A percentile compares a stretch with the other conserved stretches of the same genome.
These are phyloP conservation scores for Uronychia binucleata DNA, from an alignment of 73 alveolate species.

Conservation along the genomic window DNA sequence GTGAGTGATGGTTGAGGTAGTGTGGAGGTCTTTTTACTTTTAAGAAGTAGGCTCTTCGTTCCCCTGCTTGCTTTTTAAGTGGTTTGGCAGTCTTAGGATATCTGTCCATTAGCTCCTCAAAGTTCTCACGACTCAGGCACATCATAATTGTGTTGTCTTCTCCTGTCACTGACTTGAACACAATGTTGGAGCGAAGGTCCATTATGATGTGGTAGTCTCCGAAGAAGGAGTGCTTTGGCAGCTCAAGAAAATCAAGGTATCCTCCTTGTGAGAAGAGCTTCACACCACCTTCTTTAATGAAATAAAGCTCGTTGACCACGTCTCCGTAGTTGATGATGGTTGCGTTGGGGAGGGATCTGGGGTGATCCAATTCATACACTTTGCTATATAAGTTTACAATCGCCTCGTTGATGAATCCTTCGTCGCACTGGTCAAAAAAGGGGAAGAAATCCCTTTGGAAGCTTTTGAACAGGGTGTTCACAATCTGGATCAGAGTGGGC, in stretches of 20 bases:
- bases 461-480: constrained; percentile 20
- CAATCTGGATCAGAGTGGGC: neutral
- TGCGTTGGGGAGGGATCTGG: constrained; percentile 12
- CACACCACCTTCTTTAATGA: constrained; percentile 48
- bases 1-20: too few species aligned
- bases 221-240: constrained; percentile 29
- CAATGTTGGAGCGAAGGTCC: constrained; percentile 39
- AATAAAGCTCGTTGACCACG: constrained; percentile 15
- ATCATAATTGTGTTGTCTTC: neutral
- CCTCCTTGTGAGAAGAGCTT: constrained; percentile 5
- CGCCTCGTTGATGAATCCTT: constrained; percentile 38
- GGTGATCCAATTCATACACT: constrained; percentile 1
- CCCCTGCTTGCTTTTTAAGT: neutral
- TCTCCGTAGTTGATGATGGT: constrained; percentile 20
- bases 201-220: constrained; percentile 44
- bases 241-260: constrained; percentile 1
- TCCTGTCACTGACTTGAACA: constrained; percentile 18
- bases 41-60: neutral
- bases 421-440: constrained; percentile 41
- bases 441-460: constrained; percentile 15
- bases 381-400: constrained; percentile 35
- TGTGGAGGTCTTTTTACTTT: too few species aligned
- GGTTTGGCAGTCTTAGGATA: neutral
- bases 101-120: neutral
- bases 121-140: neutral